Conservation (phyloP, 2,329 filamentous ascomycete genomes). For the Tetracladium maxilliforme region DNA sequence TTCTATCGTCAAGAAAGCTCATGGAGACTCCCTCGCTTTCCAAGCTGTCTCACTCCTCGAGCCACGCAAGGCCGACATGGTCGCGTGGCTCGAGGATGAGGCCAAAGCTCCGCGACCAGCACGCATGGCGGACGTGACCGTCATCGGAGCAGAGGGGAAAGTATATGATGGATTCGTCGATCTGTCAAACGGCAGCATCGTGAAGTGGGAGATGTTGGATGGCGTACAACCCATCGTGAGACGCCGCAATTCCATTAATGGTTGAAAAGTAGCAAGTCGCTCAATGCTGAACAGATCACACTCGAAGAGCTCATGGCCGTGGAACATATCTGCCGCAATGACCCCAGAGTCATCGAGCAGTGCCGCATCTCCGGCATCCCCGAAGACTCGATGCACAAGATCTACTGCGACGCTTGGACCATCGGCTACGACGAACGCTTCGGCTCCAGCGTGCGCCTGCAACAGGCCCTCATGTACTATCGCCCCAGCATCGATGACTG, state of each 20-base stretch:
- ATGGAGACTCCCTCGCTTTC: constrained; percentile 58
- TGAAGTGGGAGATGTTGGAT: constrained; percentile 60
- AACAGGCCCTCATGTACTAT: constrained; percentile 95
- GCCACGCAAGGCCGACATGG: constrained; percentile 74
- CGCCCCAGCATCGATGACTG: constrained; percentile 71
- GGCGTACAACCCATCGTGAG: constrained; percentile 68
- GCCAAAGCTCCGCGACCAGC: constrained; percentile 44
- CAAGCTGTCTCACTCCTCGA: constrained; percentile 78
- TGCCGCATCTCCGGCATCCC: constrained; percentile 73
- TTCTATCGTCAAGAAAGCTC: constrained; percentile 49
- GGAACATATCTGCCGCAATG: constrained; percentile 59
- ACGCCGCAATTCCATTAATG: constrained; percentile 1
- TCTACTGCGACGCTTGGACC: constrained; percentile 92
- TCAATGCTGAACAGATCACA: constrained; percentile 45
- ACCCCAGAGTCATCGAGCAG: constrained; percentile 81
- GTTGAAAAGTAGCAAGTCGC: background rate
- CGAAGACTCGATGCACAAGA: constrained; percentile 77
- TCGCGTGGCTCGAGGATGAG: constrained; percentile 59
- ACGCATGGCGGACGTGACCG: constrained; percentile 70
- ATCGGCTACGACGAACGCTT: constrained; percentile 90
- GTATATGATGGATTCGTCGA: constrained; percentile 76
- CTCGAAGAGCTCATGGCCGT: constrained; percentile 81
- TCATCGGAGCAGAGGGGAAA: constrained; percentile 63
- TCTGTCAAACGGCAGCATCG: constrained; percentile 48
- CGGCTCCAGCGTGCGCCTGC: constrained; percentile 62